Evolutionary conservation across 2,329 filamentous ascomycete genomes (phyloP).

Genomic region (Trichophyton verrucosum): DNA sequence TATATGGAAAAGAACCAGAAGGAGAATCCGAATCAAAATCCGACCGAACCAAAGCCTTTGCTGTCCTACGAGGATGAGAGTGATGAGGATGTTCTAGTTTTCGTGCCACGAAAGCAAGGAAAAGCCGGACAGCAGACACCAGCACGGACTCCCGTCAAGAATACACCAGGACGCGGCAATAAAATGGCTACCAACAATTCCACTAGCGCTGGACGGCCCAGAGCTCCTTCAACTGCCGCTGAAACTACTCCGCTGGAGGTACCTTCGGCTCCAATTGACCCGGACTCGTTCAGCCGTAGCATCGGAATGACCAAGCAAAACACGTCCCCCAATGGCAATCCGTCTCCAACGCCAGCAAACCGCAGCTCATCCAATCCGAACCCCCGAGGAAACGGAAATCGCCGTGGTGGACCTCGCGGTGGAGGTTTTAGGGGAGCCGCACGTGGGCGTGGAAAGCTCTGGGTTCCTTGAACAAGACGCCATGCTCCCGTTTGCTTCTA

Average conservation of each 20-base stretch:
- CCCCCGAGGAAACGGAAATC: constrained; percentile 23
- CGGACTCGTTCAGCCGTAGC: constrained; percentile 36
- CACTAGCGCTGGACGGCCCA: constrained; percentile 11
- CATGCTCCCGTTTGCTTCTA: neutral
- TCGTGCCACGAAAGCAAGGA: constrained; percentile 32
- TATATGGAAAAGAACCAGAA: constrained; percentile 33
- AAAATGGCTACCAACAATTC: constrained; percentile 4
- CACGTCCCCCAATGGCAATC: constrained; percentile 23
- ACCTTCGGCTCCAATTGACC: constrained; percentile 36
- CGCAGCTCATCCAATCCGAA: constrained; percentile 26
- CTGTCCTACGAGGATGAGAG: constrained; percentile 38
- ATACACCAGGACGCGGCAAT: constrained; percentile 11
- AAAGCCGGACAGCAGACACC: constrained; percentile 22
- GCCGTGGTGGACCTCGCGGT: constrained; percentile 25
- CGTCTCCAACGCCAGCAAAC: constrained; percentile 12
- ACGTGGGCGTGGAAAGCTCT: constrained; percentile 33
- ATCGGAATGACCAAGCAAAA: constrained; percentile 22
- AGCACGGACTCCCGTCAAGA: constrained; percentile 21
- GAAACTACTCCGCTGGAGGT: constrained; percentile 29
- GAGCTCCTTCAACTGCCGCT: constrained; percentile 14
- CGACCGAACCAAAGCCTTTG: constrained; percentile 25
- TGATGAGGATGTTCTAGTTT: constrained; percentile 38
- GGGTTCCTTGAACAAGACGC: constrained; percentile 30
- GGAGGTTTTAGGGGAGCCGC: constrained; percentile 24
- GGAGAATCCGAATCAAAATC: constrained; percentile 5